Evolutionary conservation across 768 basidiomycete species (phyloP).

Genomic region (Psilocybe cubensis): DNA sequence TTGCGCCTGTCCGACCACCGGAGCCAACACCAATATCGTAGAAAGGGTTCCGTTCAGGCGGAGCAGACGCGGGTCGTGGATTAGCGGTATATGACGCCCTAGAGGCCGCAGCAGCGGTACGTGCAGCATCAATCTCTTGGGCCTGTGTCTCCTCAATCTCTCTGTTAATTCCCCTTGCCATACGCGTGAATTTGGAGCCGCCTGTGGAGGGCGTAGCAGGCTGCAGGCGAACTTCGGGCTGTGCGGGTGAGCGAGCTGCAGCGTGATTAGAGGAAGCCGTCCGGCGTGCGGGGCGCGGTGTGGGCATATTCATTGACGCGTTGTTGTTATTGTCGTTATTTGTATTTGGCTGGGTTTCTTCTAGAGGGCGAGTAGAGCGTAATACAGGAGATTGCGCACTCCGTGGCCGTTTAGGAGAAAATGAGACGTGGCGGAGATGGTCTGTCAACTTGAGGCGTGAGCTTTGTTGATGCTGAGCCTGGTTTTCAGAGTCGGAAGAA

Average conservation of each 20-base stretch:
- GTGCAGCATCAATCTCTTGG: slow-evolving; percentile 7
- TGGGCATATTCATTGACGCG: slow-evolving; percentile 27
- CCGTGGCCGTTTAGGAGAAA: slow-evolving; percentile 79
- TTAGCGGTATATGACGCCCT: too few species aligned
- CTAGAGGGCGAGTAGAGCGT: slow-evolving; percentile 16
- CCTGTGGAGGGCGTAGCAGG: slow-evolving; percentile 63
- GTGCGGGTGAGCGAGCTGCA: slow-evolving; percentile 30
- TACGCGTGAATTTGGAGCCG: slow-evolving; percentile 61
- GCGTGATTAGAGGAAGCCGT: slow-evolving; percentile 30
- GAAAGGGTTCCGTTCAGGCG: slow-evolving; percentile 40
- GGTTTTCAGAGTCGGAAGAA: slow-evolving; percentile 52
- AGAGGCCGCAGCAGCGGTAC: slow-evolving; percentile 1
- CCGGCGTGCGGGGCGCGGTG: slow-evolving; percentile 37
- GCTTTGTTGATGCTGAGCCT: slow-evolving; percentile 6
- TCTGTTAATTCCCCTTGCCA: slow-evolving; percentile 57
- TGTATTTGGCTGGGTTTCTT: too few species aligned
- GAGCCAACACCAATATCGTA: slow-evolving; percentile 36
- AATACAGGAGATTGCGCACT: slow-evolving; percentile 39
- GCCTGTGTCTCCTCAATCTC: slow-evolving; percentile 23
- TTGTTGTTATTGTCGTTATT: slow-evolving; percentile 1
- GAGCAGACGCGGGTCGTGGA: slow-evolving; percentile 13
- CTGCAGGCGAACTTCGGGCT: slow-evolving; percentile 56
- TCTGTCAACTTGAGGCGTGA: slow-evolving; percentile 71
- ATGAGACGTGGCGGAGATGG: slow-evolving; percentile 67
- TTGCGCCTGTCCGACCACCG: slow-evolving; percentile 22